phyloP scores from a whole-genome alignment of 2,329 filamentous ascomycete genomes.

The Cladosporium sp. region DNA sequence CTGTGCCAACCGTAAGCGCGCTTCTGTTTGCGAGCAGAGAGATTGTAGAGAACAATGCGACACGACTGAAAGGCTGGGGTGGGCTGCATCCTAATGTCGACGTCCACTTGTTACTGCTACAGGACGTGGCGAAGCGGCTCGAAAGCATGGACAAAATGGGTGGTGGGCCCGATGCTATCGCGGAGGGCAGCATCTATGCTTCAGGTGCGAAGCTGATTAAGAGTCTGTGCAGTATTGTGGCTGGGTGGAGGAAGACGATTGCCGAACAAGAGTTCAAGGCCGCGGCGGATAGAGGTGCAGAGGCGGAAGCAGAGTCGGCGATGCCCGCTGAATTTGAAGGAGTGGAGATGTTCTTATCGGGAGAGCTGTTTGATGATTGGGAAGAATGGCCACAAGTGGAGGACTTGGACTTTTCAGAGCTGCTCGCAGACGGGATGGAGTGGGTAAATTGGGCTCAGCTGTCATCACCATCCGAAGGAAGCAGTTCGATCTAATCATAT shows the following conservation, averaged over 20 bases:
- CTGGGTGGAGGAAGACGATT: slow-evolving; percentile 14
- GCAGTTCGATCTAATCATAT: not conserved
- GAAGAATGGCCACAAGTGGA: slow-evolving; percentile 8
- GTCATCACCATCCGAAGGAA: not conserved
- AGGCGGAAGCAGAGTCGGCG: not conserved
- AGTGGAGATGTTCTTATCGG: not conserved
- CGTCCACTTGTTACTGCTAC: slow-evolving; percentile 15
- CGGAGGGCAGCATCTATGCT: slow-evolving; percentile 15
- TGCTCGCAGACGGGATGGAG: slow-evolving; percentile 9
- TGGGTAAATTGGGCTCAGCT: slow-evolving; percentile 12
- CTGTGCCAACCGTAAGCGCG: not conserved
- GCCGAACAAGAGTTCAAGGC: slow-evolving; percentile 1
- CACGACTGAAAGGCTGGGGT: slow-evolving; percentile 19
- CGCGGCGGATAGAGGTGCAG: not conserved
- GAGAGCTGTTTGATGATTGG: slow-evolving; percentile 8
- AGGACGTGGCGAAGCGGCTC: slow-evolving; percentile 14
- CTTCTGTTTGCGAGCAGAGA: slow-evolving; percentile 14
- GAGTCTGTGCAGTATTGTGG: slow-evolving; percentile 14
- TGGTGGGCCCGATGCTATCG: slow-evolving; percentile 7
- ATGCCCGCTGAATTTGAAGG: slow-evolving; percentile 2
- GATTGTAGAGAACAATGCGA: slow-evolving; percentile 18
- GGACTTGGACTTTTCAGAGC: slow-evolving; percentile 10
- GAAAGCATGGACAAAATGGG: slow-evolving; percentile 6
- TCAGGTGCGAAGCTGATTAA: slow-evolving; percentile 15
- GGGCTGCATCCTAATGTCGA: slow-evolving; percentile 16